Percentiles rank a stretch among this genome's conserved stretches.
Evolutionary conservation across 1,284 basidiomycete genomes (phyloP).

Genomic region (Lignosus rhinocerotis): DNA sequence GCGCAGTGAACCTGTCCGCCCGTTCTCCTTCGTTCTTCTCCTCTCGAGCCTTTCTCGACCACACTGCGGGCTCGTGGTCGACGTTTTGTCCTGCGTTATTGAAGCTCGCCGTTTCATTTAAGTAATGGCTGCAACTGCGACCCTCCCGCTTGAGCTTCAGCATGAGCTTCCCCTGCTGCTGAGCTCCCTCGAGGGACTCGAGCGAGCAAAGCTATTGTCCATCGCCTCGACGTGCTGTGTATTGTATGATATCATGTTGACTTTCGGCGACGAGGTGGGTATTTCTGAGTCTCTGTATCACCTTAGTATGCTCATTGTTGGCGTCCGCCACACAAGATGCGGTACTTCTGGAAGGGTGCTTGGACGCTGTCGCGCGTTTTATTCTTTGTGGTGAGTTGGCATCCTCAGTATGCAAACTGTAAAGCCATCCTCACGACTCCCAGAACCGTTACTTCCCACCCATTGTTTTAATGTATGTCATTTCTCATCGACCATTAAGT

Average conservation of each 20-base stretch:
- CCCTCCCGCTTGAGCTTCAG: conserved; percentile 2
- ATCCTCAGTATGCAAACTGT: background rate
- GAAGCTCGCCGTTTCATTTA: background rate
- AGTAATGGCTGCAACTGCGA: conserved; percentile 6
- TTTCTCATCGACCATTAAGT: background rate
- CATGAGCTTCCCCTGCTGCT: conserved; percentile 12
- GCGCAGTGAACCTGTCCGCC: background rate
- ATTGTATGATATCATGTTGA: conserved; percentile 27
- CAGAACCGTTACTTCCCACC: conserved; percentile 31
- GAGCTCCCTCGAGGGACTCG: conserved; percentile 13
- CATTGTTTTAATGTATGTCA: conserved; percentile 22
- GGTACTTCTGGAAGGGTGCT: conserved; percentile 30
- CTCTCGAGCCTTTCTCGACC: too few relatives aligned
- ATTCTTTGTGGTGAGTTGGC: conserved; percentile 27
- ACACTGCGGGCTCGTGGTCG: too few relatives aligned
- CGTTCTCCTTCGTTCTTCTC: background rate
- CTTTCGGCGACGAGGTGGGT: conserved; percentile 30
- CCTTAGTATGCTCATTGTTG: background rate
- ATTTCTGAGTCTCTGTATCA: background rate
- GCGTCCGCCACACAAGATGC: conserved; percentile 18
- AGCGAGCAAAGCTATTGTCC: conserved; percentile 20
- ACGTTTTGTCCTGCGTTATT: too few relatives aligned
- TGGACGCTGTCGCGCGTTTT: conserved; percentile 29
- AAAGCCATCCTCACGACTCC: background rate
- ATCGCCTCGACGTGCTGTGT: conserved; percentile 15